Evolutionary conservation across 768 basidiomycete genomes (phyloP).

Genomic region (Serendipita indica): DNA sequence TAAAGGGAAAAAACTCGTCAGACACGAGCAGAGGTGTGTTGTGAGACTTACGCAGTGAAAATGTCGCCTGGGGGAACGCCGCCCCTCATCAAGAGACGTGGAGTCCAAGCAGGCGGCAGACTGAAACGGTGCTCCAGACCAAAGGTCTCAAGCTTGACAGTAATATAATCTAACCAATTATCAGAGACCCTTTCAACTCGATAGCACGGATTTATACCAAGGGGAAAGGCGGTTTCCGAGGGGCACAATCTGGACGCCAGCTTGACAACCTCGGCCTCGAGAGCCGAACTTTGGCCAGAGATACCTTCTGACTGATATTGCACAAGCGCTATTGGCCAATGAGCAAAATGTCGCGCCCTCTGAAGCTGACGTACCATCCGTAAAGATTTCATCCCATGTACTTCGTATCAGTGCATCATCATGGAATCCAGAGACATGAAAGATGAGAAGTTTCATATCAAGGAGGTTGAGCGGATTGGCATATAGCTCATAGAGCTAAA

Average conservation of each 20-base stretch:
- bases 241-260: constrained; percentile 81
- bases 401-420: constrained; percentile 67
- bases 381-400: constrained; percentile 81
- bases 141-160: constrained; percentile 62
- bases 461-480: constrained; percentile 77
- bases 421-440: constrained; percentile 86
- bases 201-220: constrained; percentile 32
- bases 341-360: constrained; percentile 25
- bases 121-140: constrained; percentile 42
- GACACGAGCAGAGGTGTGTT: neutral
- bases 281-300: constrained; percentile 15
- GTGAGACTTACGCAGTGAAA: constrained; percentile 27
- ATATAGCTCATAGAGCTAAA: constrained; percentile 73
- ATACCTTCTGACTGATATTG: neutral
- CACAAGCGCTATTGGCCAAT: constrained; percentile 26
- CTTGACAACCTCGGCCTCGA: constrained; percentile 44
- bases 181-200: neutral
- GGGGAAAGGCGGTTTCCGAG: constrained; percentile 78
- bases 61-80: constrained; percentile 67
- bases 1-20: constrained; percentile 28
- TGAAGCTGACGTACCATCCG: constrained; percentile 48
- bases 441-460: constrained; percentile 70
- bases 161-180: constrained; percentile 45
- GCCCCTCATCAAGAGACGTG: constrained; percentile 63
- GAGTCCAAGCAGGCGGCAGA: constrained; percentile 67